These are phyloP conservation scores for Fraxinus floribunda DNA, from an alignment of 305 asterid species.

Conservation along the genomic window DNA sequence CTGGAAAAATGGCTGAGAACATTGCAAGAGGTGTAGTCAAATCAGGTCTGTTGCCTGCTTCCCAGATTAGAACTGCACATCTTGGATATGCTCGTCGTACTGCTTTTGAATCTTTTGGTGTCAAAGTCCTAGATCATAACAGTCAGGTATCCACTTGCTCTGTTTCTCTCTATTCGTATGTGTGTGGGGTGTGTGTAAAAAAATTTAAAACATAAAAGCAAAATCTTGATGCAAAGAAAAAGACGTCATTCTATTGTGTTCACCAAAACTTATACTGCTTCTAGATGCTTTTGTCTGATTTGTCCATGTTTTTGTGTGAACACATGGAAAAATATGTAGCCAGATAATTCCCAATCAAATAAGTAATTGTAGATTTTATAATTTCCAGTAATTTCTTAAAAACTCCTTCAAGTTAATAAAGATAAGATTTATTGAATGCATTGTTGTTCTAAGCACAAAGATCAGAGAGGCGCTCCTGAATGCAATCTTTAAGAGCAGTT, in stretches of 20 bases:
- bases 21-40: conserved; percentile 83
- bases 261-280: not conserved
- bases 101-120: conserved; percentile 81
- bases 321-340: not conserved
- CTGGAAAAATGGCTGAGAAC: conserved; percentile 97
- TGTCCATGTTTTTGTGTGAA: not conserved
- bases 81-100: conserved; percentile 56
- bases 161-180: not conserved
- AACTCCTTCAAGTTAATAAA: not conserved
- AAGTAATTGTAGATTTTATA: not conserved
- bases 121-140: conserved; percentile 57
- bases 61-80: conserved; percentile 71
- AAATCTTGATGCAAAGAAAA: not conserved
- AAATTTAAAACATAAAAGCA: not conserved
- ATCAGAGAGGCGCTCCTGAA: not conserved
- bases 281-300: not conserved
- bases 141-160: conserved; percentile 41
- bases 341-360: not conserved
- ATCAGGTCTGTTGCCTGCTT: conserved; percentile 68
- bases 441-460: not conserved
- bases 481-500: not conserved
- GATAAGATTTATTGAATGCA: not conserved
- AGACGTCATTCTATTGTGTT: not conserved
- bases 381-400: not conserved
- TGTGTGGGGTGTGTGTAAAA: not conserved